Evolutionary conservation across 2,329 filamentous ascomycete genomes (phyloP).

Genomic region (Talaromyces sp.): DNA sequence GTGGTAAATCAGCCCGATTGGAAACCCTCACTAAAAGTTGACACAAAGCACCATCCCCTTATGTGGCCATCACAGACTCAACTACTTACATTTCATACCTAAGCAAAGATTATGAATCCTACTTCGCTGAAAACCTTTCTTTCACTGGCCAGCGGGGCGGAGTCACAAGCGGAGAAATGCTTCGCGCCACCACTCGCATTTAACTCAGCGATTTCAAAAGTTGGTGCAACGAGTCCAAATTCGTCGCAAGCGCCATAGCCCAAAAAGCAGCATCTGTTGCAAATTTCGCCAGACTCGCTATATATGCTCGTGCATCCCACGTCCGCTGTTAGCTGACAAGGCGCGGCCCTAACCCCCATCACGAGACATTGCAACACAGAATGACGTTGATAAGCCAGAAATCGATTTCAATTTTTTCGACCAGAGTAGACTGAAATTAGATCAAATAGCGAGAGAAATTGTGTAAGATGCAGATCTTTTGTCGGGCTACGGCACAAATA

Average conservation of each 20-base stretch:
- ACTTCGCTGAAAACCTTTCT: neutral
- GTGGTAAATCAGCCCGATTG: neutral
- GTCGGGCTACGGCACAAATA: too few species aligned
- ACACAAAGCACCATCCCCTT: neutral
- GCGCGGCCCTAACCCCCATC: too few species aligned
- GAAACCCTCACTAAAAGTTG: neutral
- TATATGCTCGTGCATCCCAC: constrained; percentile 20
- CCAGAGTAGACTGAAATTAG: too few species aligned
- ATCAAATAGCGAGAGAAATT: too few species aligned
- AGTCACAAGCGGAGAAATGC: neutral
- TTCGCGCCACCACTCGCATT: constrained; percentile 2
- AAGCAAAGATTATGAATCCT: neutral
- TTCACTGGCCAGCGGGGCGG: neutral
- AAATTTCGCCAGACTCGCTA: neutral
- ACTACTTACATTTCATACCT: neutral
- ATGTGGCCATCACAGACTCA: neutral
- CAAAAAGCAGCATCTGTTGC: constrained; percentile 9
- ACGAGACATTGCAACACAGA: too few species aligned
- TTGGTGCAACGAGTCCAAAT: constrained; percentile 14
- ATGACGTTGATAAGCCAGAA: too few species aligned
- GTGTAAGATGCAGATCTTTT: too few species aligned
- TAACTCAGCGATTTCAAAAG: constrained; percentile 13
- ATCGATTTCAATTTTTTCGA: too few species aligned
- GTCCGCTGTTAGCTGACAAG: constrained; percentile 21
- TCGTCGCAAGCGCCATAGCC: constrained; percentile 10